phyloP scores from a whole-genome alignment of 192 early-diverging fungal genomes.

The Podila verticillata region DNA sequence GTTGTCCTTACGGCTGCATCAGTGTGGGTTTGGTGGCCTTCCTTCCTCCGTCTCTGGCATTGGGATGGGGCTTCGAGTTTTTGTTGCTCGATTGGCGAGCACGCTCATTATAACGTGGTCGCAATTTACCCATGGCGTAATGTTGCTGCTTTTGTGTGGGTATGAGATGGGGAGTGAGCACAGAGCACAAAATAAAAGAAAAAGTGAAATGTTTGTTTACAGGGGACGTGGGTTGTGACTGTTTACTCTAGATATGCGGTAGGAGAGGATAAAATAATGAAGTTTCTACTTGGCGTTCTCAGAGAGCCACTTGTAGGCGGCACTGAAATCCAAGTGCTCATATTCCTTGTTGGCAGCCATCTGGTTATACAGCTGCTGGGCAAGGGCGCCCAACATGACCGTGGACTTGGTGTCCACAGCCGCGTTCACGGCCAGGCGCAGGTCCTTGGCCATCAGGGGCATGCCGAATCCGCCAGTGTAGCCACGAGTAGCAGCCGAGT shows the following conservation, averaged over 20 bases:
- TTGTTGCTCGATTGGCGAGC: slow-evolving; percentile 60
- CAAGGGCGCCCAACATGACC: slow-evolving; percentile 77
- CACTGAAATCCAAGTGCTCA: slow-evolving; percentile 86
- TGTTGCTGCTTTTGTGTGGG: too few species aligned
- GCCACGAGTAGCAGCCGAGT: slow-evolving; percentile 78
- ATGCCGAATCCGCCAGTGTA: slow-evolving; percentile 94
- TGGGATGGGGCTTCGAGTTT: slow-evolving; percentile 55
- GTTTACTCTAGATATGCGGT: too few species aligned
- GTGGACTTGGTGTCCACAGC: slow-evolving; percentile 78
- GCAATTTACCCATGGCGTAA: slow-evolving; percentile 57
- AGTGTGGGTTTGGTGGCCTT: slow-evolving; percentile 37
- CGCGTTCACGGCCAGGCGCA: slow-evolving; percentile 88
- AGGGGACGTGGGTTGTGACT: too few species aligned
- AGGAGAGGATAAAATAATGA: neutral
- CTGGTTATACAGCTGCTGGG: slow-evolving; percentile 85
- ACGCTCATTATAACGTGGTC: slow-evolving; percentile 66
- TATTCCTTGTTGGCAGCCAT: slow-evolving; percentile 71
- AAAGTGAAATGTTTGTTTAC: too few species aligned
- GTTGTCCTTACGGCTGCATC: slow-evolving; percentile 18
- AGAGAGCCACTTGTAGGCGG: slow-evolving; percentile 69
- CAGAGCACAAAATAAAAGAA: too few species aligned
- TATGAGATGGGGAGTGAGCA: too few species aligned
- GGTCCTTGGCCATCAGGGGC: slow-evolving; percentile 92
- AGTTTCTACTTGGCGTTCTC: slow-evolving; percentile 30
- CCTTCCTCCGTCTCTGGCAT: slow-evolving; percentile 61